Evolutionary conservation across 2,329 filamentous ascomycete species (phyloP), one percentile per base, ranked within the genome.

Genomic region (Mycosphaerella sp.): DNA sequence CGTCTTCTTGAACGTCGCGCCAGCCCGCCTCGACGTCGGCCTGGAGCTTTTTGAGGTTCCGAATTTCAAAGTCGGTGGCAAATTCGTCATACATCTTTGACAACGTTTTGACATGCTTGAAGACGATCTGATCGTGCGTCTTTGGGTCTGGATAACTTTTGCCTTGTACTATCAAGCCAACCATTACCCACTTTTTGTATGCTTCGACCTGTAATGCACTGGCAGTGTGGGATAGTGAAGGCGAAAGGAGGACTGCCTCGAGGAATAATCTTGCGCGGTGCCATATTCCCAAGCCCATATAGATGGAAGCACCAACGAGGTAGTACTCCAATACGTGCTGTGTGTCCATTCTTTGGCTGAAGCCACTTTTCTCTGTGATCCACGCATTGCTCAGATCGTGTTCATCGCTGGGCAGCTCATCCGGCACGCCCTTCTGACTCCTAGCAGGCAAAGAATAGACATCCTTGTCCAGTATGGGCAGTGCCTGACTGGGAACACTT

Each of bases 181-280:
- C 78, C 13, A 98, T 72, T 7, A 94, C 66, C 86, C 89, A 96
- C 69, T 91, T 94, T 71, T 91, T 94, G 74, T 95, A 91, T 5
- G 88, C 87, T 59, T 95, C 89, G 3, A 86, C 75, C 85, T 93
- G 93, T 44, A 94, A 77, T 14, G 62, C 53, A 66, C 82, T 84
- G 68, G 85, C 91, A 10, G 81, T 75, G 32, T 80, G 76, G 28
- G 76, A 73, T 16, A 82, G 83, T 0, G 77, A 74, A 0, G 89
- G 87, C 51, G 84, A 82, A 2, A 83, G 79, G 32, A 95, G 64
- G 36, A 75, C 67, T 47, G 70, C 67, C 58, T 77, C 74, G 30
- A 77, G 64, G 52, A 75, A 73, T 10, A 73, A 62, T 32, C 67
- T 66, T n/a, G 75, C 73, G 46, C 73, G 68, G 41, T 63, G 65